phyloP scores from a whole-genome alignment of 2,329 filamentous ascomycete species.

The Trichoderma sp. region DNA sequence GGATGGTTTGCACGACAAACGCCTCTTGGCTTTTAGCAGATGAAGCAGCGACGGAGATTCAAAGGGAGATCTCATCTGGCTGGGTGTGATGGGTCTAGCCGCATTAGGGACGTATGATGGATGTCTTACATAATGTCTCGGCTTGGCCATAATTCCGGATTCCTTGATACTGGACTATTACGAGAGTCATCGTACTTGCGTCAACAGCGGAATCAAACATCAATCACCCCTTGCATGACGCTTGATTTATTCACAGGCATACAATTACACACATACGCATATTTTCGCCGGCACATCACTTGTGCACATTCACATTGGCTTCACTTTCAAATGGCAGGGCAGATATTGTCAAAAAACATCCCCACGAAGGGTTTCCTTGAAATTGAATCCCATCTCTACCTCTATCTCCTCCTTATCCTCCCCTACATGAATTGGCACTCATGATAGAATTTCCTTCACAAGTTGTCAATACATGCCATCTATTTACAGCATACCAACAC shows the following conservation, averaged over 20 bases:
- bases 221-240: neutral
- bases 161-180: neutral
- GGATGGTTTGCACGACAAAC: neutral
- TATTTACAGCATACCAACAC: constrained; percentile 29
- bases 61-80: neutral
- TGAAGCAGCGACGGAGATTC: neutral
- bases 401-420: neutral
- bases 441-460: neutral
- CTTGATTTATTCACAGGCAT: neutral
- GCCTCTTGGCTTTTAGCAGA: neutral
- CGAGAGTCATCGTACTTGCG: neutral
- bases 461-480: neutral
- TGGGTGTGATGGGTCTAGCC: constrained; percentile 2
- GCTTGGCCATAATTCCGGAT: neutral
- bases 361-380: neutral
- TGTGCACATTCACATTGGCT: neutral
- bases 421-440: neutral
- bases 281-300: neutral
- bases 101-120: neutral
- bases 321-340: neutral
- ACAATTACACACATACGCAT: neutral
- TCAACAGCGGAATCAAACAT: neutral
- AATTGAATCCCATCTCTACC: neutral
- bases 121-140: neutral
- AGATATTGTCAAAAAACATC: neutral